Percentiles rank a stretch among this genome's conserved stretches.
Evolutionary conservation across 176 grass and related monocot species (phyloP).

Genomic region (Bolboschoenus planiculmis): DNA sequence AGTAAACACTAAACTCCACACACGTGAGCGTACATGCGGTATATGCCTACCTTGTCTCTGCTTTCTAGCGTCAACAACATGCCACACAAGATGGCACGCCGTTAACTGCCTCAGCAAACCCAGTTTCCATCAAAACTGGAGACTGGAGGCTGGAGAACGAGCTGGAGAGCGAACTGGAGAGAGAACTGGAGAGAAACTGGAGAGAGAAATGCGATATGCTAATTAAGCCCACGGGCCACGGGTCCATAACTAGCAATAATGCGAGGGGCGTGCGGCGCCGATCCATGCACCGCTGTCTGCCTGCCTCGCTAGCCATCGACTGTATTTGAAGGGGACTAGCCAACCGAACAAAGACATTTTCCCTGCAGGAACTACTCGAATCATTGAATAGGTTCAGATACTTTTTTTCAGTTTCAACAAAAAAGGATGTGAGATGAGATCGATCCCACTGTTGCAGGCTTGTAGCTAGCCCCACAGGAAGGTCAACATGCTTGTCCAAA

Average conservation of each 20-base stretch:
- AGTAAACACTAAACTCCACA: no score
- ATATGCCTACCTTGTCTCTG: no score
- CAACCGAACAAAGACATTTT: slow-evolving; percentile 3
- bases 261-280: not conserved
- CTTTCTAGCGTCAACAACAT: not conserved
- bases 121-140: not conserved
- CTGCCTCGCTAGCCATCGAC: not conserved
- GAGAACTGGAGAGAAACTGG: no score
- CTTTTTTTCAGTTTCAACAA: slow-evolving; percentile 9
- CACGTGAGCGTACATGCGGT: no score
- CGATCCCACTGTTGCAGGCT: not conserved
- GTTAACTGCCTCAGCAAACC: not conserved
- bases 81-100: not conserved
- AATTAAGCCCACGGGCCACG: not conserved
- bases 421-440: not conserved
- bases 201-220: no score
- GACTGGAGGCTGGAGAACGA: no score
- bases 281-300: not conserved
- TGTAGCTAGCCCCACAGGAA: not conserved
- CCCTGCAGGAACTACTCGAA: not conserved
- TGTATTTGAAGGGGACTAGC: slow-evolving; percentile 13
- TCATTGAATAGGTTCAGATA: not conserved
- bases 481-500: not conserved
- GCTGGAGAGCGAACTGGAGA: not conserved
- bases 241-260: slow-evolving; percentile 5